A percentile compares a stretch with the other conserved stretches of the same genome.
These are phyloP conservation scores for Ramularia collo-cygni DNA, from an alignment of 2,329 filamentous ascomycete species.

Conservation along the genomic window DNA sequence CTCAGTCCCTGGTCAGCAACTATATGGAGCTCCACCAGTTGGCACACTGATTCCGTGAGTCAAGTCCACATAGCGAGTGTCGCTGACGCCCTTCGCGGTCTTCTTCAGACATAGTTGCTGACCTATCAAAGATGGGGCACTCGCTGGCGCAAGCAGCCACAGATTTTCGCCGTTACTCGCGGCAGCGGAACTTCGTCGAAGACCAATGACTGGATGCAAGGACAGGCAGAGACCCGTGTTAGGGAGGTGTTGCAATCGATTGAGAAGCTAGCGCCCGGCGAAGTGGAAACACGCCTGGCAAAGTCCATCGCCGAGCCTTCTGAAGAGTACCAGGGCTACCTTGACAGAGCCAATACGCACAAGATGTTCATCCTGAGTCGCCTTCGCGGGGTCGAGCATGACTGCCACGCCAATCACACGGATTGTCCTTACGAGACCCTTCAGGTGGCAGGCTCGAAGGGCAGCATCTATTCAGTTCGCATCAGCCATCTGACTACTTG, in stretches of 20 bases:
- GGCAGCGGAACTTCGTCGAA: not conserved
- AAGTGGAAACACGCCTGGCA: slow-evolving; percentile 22
- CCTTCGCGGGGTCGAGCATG: slow-evolving; percentile 37
- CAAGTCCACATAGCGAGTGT: not conserved
- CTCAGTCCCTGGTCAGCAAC: slow-evolving; percentile 4
- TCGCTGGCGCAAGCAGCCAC: slow-evolving; percentile 5
- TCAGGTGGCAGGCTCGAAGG: slow-evolving; percentile 53
- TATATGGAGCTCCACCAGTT: slow-evolving; percentile 4
- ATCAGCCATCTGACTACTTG: slow-evolving; percentile 44
- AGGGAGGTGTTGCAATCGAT: slow-evolving; percentile 6
- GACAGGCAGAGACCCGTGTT: slow-evolving; percentile 11
- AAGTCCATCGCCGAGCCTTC: slow-evolving; percentile 14
- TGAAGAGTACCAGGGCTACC: slow-evolving; percentile 17
- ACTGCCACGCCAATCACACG: slow-evolving; percentile 42
- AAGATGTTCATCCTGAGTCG: slow-evolving; percentile 53
- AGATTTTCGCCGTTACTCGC: slow-evolving; percentile 3
- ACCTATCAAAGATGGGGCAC: no score
- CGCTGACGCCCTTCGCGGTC: not conserved
- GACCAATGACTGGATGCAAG: slow-evolving; percentile 9
- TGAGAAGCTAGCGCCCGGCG: slow-evolving; percentile 7
- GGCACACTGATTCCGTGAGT: slow-evolving; percentile 7
- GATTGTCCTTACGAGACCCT: slow-evolving; percentile 47
- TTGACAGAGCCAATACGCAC: slow-evolving; percentile 21
- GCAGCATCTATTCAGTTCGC: slow-evolving; percentile 54
- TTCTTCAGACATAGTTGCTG: no score